Conservation (phyloP, 2,329 filamentous ascomycete genomes). For the Epichloe sp. region DNA sequence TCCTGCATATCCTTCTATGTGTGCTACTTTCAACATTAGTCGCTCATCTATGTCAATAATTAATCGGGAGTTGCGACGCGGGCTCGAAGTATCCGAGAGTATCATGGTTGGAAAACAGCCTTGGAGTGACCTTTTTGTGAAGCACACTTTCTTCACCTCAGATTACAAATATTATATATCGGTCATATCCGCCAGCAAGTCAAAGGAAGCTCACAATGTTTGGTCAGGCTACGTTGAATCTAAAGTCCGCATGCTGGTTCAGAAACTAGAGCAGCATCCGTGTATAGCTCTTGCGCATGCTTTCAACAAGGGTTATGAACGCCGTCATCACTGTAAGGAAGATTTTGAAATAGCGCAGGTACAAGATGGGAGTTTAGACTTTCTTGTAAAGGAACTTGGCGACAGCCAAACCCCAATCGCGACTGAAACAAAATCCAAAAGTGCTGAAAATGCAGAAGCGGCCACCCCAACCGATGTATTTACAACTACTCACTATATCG, state of each 20-base stretch:
- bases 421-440: conserved; percentile 19
- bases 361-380: conserved; percentile 38
- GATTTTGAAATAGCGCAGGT: conserved; percentile 39
- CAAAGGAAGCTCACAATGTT: conserved; percentile 69
- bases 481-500: conserved; percentile 91
- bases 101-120: conserved; percentile 64
- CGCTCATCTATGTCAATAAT: conserved; percentile 76
- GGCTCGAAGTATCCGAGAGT: conserved; percentile 60
- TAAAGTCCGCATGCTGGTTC: conserved; percentile 75
- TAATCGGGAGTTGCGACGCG: conserved; percentile 67
- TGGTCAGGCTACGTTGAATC: conserved; percentile 93
- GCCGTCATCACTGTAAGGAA: conserved; percentile 57
- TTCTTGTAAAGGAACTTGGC: conserved; percentile 29
- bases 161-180: conserved; percentile 95
- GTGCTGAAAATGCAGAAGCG: conserved; percentile 29
- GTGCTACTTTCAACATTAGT: conserved; percentile 88
- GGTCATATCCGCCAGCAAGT: conserved; percentile 69
- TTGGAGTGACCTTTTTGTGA: conserved; percentile 75
- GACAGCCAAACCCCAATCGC: neutral
- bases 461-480: conserved; percentile 41
- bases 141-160: conserved; percentile 84
- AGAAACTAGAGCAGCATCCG: conserved; percentile 65
- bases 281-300: conserved; percentile 76
- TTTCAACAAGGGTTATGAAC: conserved; percentile 86
- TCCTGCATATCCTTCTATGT: conserved; percentile 95